Base-by-base conservation (phyloP, 1,284 basidiomycete species). In the Boletus mariae region DNA sequence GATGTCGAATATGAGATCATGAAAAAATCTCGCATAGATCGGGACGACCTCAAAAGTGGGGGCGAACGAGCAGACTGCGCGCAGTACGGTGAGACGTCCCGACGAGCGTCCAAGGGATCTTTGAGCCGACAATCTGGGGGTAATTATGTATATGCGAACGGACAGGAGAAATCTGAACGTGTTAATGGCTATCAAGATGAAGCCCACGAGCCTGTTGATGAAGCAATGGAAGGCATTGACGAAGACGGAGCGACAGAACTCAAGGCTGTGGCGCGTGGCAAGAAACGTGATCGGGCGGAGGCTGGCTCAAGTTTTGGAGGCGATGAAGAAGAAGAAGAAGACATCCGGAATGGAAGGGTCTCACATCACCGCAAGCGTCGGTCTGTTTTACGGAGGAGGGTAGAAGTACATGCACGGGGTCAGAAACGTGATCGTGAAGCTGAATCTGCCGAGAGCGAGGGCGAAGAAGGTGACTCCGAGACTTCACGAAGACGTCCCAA, bases 221-320 rank as follows among this genome's bases (percentile, higher is more conserved):
- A 64, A 48, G 57, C 47, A 43, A 69, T 71, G 55, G 67, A 59
- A 48, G 67, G 70, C 52, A 64, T 72, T 29, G 72, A 70, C 37
- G 76, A 75, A 69, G 78, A 78, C 52, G 67, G 77, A 55, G 55
- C 60, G n/a, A 55, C 62, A 13, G 68, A 70, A 54, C 58, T 64
- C 40, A 53, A 46, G 52, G 61, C 70, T 20, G 62, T 69, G 51
- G 60, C 65, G n/a, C 78, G 87, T 57, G 88, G 88, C 28, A 86
- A 79, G 74, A 91, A 91, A 70, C 80, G 88, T 52, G 85, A 85
- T 66, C 83, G 85, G 45, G 76, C 79, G 13, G 87, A 89, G 61
- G 84, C 83, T 50, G 87, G 80, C 6, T 87, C 85, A 6, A 81
- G 80, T 0, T 83, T 87, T 63, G 87, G 80, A 45, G 82, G 78